Base-by-base conservation (phyloP, 805 yeast genomes). In the Hanseniaspora valbyensis region DNA sequence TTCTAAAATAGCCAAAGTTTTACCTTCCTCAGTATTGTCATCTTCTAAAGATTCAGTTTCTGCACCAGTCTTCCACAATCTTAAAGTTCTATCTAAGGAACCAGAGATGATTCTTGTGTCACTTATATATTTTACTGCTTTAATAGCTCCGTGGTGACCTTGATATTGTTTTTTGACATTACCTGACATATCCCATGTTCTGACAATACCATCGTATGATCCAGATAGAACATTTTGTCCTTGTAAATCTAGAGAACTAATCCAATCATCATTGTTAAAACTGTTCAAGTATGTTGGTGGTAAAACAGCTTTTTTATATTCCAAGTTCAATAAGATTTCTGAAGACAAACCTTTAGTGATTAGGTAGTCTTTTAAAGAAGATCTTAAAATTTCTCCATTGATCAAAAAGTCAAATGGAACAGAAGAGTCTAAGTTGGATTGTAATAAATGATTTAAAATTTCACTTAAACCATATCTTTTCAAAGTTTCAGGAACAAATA, bases 271-370 rank as follows among this genome's bases (percentile, higher is more conserved):
- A 61, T 90, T 88, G 61, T 80, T 77, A 66, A 82, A 92, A 41
- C 95, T 81, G 2, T 94, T 87, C 55, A 88, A 70, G 61, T 78
- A 89, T 24, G 90, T 80, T n/a, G 98, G 98, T 18, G 98, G 98
- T 46, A 90, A 74, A 34, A 88, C 82, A 0, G 96, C 88, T 57
- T 95, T 75, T 12, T 95, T 86, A 69, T 92, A 92, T 62, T 92
- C 98, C 42, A 92, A 69, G 26, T 78, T 78, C 54, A 92, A 64
- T 49, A 81, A 77, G 0, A 84, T 76, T 72, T 92, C 98, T 25
- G 80, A 74, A 2, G 95, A 85, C 36, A 89, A 70, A 7, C 89
- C 97, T 55, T 85, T 76, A 45, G 75, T 68, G 14, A 78, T 72
- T 59, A 92, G 69, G 65, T 90, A 90, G 13, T 83, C 90, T 43